These are phyloP conservation scores for Aspergillus sclerotiicarbonarius DNA, from an alignment of 495 filamentous ascomycete genomes.

Conservation along the genomic window DNA sequence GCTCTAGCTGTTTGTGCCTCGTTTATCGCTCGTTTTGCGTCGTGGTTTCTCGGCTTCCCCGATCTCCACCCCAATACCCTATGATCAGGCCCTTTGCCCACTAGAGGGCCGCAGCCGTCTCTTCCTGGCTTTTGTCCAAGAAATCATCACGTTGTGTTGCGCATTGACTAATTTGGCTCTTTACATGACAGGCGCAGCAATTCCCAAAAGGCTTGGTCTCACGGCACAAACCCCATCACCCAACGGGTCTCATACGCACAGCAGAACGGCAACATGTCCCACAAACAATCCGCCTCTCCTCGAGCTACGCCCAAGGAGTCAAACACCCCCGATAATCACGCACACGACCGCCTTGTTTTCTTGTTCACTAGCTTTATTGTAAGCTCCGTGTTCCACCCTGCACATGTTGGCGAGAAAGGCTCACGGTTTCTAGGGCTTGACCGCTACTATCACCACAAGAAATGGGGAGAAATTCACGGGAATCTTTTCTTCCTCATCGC, in stretches of 20 bases:
- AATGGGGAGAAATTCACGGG: constrained; percentile 73
- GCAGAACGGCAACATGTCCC: constrained; percentile 53
- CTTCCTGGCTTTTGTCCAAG: background rate
- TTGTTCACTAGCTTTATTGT: constrained; percentile 63
- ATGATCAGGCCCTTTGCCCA: background rate
- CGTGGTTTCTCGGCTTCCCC: background rate
- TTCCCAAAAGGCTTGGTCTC: constrained; percentile 61
- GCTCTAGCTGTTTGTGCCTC: background rate
- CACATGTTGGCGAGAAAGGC: constrained; percentile 10
- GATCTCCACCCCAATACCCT: background rate
- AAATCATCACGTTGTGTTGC: background rate
- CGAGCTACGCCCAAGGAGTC: constrained; percentile 47
- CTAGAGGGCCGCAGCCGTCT: background rate
- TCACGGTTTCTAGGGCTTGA: constrained; percentile 57
- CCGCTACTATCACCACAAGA: constrained; percentile 64
- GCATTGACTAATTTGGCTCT: constrained; percentile 7
- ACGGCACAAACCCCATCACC: constrained; percentile 64
- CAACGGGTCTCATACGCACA: constrained; percentile 52
- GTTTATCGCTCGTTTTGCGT: background rate
- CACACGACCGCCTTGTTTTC: constrained; percentile 64
- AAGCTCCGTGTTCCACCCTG: constrained; percentile 29
- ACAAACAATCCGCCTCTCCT: constrained; percentile 42
- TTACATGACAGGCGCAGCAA: constrained; percentile 43
- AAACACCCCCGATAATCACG: constrained; percentile 59
- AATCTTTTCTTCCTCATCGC: constrained; percentile 59